Evolutionary conservation across 495 filamentous ascomycete genomes (phyloP), one percentile per base, ranked within the genome.

Genomic region (Bryoglossum gracile): DNA sequence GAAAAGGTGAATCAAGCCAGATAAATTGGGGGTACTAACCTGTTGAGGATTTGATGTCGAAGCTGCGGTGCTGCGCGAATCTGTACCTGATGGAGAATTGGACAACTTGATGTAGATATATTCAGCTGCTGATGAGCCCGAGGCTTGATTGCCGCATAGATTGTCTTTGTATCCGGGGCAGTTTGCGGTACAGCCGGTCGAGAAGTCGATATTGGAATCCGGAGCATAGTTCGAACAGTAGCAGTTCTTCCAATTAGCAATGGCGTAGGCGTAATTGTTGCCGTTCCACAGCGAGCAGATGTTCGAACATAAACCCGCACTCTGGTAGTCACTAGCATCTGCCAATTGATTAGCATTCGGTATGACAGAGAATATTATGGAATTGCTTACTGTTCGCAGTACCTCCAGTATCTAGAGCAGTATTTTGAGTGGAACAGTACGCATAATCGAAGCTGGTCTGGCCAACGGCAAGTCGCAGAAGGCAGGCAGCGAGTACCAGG

Each of bases 161-260:
- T 90, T 84, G 14, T 25, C 40, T 4, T 74, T 76, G 58, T 78
- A 90, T 16, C 85, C 86, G 21, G 85, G 84, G 55, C 86, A 90
- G 4, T 46, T 38, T 6, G 66, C 56, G 49, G 68, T 68, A 63
- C 86, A 90, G 13, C 76, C 62, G 16, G 62, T 63, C 18, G 58
- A 63, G n/a, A n/a, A n/a, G n/a, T n/a, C n/a, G n/a, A n/a, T n/a
- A 55, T 51, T 63, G 14, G 68, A 56, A 11, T 57, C 68, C 0
- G 86, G 86, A 10, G 68, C 70, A 53, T 82, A 82, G 54, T 90
- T 78, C 2, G 83, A 82, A 62, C 86, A 90, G 86, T 86, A 90
- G 65, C 86, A 90, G 25, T 65, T 62, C 17, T 77, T 66, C 16
- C 67, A 71, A 55, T 83, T 81, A 14, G 89, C 54, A 25, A 90